Base-by-base conservation (phyloP, 768 basidiomycete genomes). In the Myochromella boudieri region DNA sequence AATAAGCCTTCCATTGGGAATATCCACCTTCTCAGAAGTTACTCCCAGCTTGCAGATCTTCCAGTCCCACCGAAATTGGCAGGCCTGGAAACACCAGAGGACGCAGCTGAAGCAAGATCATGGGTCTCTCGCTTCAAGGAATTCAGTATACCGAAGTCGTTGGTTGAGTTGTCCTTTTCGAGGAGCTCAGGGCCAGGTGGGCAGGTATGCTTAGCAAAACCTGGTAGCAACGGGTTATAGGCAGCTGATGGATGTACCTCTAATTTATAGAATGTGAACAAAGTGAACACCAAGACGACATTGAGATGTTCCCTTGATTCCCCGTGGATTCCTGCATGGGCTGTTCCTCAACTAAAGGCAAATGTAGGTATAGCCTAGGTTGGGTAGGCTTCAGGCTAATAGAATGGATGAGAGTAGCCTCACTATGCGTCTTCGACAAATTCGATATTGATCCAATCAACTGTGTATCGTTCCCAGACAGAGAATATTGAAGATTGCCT, bases 171-270 rank as follows among this genome's bases (percentile, higher is more conserved):
- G 20, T 71, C 78, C 0, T 92, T 88, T 56, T 79, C 87, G 4
- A 72, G 88, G 42, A 91, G 89, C 55, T 90, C 89, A 3, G 90
- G 90, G 18, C 90, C 90, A 5, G 90, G 90, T 27, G 90, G 90
- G 12, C 89, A 91, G 77, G 89, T 87, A 38, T 14, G 29, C 9
- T 31, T 12, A 6, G 33, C 33, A n/a, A n/a, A n/a, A 6, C 33
- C 18, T 34, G n/a, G n/a, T n/a, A n/a, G n/a, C n/a, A n/a, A n/a
- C n/a, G 29, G n/a, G n/a, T 31, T n/a, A 31, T 17, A 34, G 33
- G 33, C 33, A 6, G 6, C 5, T 44, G 21, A 33, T 15, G 3
- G 10, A 27, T n/a, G n/a, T 24, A 24, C 12, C 10, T 29, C 29
- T 15, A 27, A 26, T 15, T 1, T 46, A 11, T 55, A 91, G 87